These are phyloP conservation scores for Volvariella surrecta DNA, from an alignment of 1,284 basidiomycete genomes.

Conservation along the genomic window DNA sequence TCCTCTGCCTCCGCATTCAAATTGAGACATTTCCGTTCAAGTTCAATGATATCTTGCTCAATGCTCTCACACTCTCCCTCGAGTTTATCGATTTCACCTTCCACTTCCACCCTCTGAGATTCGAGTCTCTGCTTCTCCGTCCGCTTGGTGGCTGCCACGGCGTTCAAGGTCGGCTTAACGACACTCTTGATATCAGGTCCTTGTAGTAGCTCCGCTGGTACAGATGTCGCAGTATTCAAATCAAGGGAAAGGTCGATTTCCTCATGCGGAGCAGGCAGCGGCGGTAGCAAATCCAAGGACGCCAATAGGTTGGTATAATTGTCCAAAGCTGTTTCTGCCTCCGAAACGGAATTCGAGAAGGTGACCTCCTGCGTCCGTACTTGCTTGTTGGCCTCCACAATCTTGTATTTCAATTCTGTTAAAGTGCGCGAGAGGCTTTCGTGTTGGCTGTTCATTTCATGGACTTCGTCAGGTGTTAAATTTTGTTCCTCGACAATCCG, in stretches of 20 bases:
- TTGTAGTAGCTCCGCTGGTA: conserved; percentile 51
- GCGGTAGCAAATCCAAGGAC: conserved; percentile 65
- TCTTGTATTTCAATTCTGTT: conserved; percentile 69
- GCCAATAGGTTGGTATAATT: conserved; percentile 66
- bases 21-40: conserved; percentile 60
- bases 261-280: conserved; percentile 57
- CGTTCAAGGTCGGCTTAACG: conserved; percentile 65
- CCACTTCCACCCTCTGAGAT: conserved; percentile 66
- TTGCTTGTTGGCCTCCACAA: conserved; percentile 58
- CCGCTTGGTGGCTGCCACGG: conserved; percentile 61
- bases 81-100: conserved; percentile 72
- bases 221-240: conserved; percentile 64
- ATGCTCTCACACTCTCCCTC: conserved; percentile 71
- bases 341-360: conserved; percentile 67
- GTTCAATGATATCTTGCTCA: conserved; percentile 59
- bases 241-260: conserved; percentile 67
- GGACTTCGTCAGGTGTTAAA: conserved; percentile 77
- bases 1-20: conserved; percentile 73
- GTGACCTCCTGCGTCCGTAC: conserved; percentile 73
- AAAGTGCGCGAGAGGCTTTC: conserved; percentile 62
- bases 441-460: conserved; percentile 80
- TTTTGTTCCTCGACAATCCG: conserved; percentile 76
- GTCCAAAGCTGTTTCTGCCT: conserved; percentile 73
- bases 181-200: conserved; percentile 60
- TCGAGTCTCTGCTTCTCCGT: conserved; percentile 60